Percentiles rank a stretch among this genome's conserved stretches.
These are phyloP conservation scores for Trichoderma polysporum DNA, from an alignment of 2,329 filamentous ascomycete species.

Conservation along the genomic window DNA sequence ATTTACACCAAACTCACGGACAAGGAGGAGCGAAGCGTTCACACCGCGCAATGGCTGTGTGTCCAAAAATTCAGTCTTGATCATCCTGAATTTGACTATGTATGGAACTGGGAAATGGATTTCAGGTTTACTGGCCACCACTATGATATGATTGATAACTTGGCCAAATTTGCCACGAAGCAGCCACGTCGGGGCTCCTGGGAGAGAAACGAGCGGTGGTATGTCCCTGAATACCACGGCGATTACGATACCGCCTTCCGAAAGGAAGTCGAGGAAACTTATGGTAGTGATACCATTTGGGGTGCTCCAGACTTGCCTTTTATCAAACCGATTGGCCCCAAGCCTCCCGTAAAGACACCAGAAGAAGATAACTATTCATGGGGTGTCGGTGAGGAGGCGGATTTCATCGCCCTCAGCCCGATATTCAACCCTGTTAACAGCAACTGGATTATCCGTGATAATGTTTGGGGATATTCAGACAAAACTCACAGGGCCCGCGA, in stretches of 20 bases:
- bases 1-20: constrained; percentile 76
- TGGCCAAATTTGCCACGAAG: constrained; percentile 61
- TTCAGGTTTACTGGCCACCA: constrained; percentile 76
- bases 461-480: constrained; percentile 66
- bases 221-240: constrained; percentile 68
- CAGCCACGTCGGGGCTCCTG: constrained; percentile 72
- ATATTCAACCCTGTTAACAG: constrained; percentile 74
- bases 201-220: constrained; percentile 72
- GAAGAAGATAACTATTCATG: constrained; percentile 68
- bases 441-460: constrained; percentile 69
- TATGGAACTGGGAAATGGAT: constrained; percentile 90
- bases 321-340: constrained; percentile 61
- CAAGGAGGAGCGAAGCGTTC: constrained; percentile 52
- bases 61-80: constrained; percentile 74
- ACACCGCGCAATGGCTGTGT: constrained; percentile 66
- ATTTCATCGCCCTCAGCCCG: constrained; percentile 73
- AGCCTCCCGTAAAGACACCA: constrained; percentile 58
- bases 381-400: constrained; percentile 74
- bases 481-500: constrained; percentile 49
- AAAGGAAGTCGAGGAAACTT: constrained; percentile 55
- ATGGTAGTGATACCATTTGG: constrained; percentile 63
- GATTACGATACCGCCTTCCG: constrained; percentile 67
- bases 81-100: constrained; percentile 75
- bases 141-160: constrained; percentile 72
- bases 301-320: constrained; percentile 60